These are phyloP conservation scores for Nigrospora osmanthi DNA, from an alignment of 2,329 filamentous ascomycete genomes.

Conservation along the genomic window DNA sequence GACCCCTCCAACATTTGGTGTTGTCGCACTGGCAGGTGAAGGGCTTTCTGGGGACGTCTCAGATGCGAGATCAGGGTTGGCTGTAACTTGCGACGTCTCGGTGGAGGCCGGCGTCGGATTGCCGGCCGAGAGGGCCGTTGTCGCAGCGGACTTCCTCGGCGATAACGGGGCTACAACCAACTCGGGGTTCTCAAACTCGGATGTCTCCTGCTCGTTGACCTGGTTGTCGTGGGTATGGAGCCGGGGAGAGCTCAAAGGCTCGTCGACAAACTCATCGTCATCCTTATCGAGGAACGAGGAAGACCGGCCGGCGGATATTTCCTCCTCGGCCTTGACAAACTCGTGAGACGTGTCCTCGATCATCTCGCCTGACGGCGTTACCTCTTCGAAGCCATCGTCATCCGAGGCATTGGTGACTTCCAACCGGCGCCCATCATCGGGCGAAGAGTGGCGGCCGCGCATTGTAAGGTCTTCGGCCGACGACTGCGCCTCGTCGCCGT, in stretches of 20 bases:
- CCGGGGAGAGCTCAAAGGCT: conserved; percentile 62
- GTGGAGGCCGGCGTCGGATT: neutral
- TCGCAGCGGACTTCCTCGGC: conserved; percentile 30
- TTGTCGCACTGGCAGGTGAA: neutral
- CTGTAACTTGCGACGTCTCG: neutral
- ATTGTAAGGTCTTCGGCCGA: conserved; percentile 57
- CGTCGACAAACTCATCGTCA: conserved; percentile 71
- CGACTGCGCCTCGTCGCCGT: conserved; percentile 32
- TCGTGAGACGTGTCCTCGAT: conserved; percentile 66
- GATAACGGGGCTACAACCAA: conserved; percentile 51
- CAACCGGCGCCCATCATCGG: conserved; percentile 58
- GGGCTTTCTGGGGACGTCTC: neutral
- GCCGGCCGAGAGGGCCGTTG: neutral
- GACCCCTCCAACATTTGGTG: neutral
- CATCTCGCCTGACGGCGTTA: conserved; percentile 61
- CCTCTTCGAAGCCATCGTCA: conserved; percentile 91
- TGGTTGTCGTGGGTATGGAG: conserved; percentile 55
- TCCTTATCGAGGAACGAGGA: conserved; percentile 47
- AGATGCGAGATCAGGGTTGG: neutral
- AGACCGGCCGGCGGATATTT: conserved; percentile 29
- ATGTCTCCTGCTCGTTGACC: conserved; percentile 38
- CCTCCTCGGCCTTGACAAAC: conserved; percentile 53
- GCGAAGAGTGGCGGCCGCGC: conserved; percentile 39
- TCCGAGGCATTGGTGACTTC: conserved; percentile 78
- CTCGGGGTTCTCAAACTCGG: conserved; percentile 44